Base-by-base conservation (phyloP, 768 basidiomycete species). In the Boletus vinaceobasis region DNA sequence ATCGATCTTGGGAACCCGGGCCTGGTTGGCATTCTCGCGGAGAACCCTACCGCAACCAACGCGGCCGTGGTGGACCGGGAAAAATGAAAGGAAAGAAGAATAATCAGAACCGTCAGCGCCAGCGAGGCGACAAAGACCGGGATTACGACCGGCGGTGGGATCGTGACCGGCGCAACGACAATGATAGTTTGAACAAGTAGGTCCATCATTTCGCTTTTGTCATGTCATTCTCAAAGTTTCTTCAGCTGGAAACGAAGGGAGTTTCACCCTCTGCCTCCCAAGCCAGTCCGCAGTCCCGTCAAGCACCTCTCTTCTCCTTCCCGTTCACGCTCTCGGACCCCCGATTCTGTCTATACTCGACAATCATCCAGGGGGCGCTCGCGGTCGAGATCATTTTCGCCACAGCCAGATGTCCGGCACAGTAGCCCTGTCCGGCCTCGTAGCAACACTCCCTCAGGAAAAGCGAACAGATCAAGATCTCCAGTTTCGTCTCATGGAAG, bases 101-200 rank as follows among this genome's bases (percentile, higher is more conserved):
- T 37, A 67, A 66, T 56, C 67, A 65, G 48, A 61, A 63, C 39
- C 69, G 75, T 43, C 73, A 69, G 37, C 70, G 70, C 33, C 68
- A 67, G 44, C 64, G 62, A 47, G 59, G 65, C 31, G 69, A 71
- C 52, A 62, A 15, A 49, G 69, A 70, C 42, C 58, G 62, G 35
- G 65, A 65, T 37, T 44, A 60, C 45, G 69, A 71, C 43, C 55
- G 60, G 8, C 60, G 61, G 11, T 68, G 68, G 63, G 71, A 73
- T 52, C 75, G 74, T 26, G 75, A 74, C 59, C 78, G 78, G 59
- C 73, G 76, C 50, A 72, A 70, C 26, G 85, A 89, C 42, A 87
- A 90, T 51, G 77, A 79, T n/a, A 80, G 78, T 62, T 68, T 85
- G 48, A 91, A 90, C 71, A 91, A 90, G 90, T 92, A 70, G 44